Conservation (phyloP, 768 basidiomycete species). For the Lanmaoa pseudosensibilis region DNA sequence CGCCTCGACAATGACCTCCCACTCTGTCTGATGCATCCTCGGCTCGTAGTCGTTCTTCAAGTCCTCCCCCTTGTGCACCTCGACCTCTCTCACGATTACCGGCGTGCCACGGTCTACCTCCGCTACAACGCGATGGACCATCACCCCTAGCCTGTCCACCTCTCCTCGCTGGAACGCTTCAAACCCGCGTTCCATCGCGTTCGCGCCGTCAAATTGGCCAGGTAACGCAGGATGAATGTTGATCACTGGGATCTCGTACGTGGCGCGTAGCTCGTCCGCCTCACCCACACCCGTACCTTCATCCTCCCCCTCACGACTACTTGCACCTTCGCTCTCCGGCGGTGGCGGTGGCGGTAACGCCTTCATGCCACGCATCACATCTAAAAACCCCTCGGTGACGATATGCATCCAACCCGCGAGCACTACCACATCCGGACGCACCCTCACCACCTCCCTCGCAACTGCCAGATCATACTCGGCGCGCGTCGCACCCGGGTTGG, state of each 20-base stretch:
- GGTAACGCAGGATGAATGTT: slow-evolving; percentile 97
- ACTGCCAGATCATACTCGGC: slow-evolving; percentile 85
- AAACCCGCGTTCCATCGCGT: slow-evolving; percentile 85
- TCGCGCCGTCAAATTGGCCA: slow-evolving; percentile 94
- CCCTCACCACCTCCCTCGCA: slow-evolving; percentile 61
- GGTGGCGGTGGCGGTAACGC: slow-evolving; percentile 19
- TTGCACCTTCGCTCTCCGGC: background rate
- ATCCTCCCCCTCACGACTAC: background rate
- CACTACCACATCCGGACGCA: slow-evolving; percentile 80
- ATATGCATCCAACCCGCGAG: slow-evolving; percentile 99
- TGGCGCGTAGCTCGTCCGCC: slow-evolving; percentile 27
- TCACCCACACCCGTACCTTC: slow-evolving; percentile 26
- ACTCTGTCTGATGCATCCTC: slow-evolving; percentile 81
- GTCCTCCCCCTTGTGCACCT: slow-evolving; percentile 69
- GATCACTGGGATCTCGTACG: slow-evolving; percentile 72
- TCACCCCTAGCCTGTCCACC: slow-evolving; percentile 75
- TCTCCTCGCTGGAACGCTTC: slow-evolving; percentile 86
- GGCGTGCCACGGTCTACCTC: slow-evolving; percentile 94
- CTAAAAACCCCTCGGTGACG: slow-evolving; percentile 77
- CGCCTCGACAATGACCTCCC: slow-evolving; percentile 88
- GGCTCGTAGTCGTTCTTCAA: slow-evolving; percentile 65
- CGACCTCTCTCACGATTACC: slow-evolving; percentile 75
- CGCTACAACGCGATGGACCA: slow-evolving; percentile 92
- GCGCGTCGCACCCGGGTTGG: slow-evolving; percentile 68
- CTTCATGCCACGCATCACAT: slow-evolving; percentile 50